Evolutionary conservation across 2,329 filamentous ascomycete genomes (phyloP), one percentile per base, ranked within the genome.

Genomic region (Paracorniculantispora psalliotae): DNA sequence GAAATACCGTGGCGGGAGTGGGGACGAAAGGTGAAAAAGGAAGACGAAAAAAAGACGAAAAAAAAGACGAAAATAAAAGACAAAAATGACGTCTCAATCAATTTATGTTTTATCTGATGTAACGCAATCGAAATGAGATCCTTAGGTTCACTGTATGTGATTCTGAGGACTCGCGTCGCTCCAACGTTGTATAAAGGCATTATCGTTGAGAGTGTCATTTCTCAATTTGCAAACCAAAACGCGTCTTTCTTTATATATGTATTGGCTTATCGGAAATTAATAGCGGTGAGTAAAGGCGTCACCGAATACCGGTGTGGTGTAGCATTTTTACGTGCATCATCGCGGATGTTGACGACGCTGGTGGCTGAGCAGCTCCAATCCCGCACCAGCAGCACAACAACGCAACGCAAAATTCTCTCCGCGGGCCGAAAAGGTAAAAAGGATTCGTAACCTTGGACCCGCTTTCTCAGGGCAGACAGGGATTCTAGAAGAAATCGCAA

Each of bases 231-330:
- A 23, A 5, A 12, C 17, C 17, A 23, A 9, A 21, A 17, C 17
- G 7, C 0, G 10, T 25, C n/a, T 28, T 19, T 10, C 28, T 28
- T 49, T 57, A 57, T 57, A 57, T 10, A n/a, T 46, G n/a, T 13
- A 3, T 21, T 0, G 7, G 1, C 2, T 1, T 1, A n/a, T 35
- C 15, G 13, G 26, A 12, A 46, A 13, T 19, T 26, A 23, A 23
- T 30, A 13, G 56, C 39, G 28, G 39, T 47, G 26, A 52, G 37
- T 19, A 1, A 37, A 44, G 4, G 26, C 17, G 21, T 39, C 30
- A 46, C 48, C 39, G 48, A 59, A 59, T 52, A 35, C 56, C 56
- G 56, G 26, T 47, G 26, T 39, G 21, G 8, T 39, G 39, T 21
- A 21, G 39, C 48, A 37, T 6, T 51, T 19, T 21, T 51, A n/a